Evolutionary conservation across 2,329 filamentous ascomycete species (phyloP).

Genomic region (Gliomastix tumulicola): DNA sequence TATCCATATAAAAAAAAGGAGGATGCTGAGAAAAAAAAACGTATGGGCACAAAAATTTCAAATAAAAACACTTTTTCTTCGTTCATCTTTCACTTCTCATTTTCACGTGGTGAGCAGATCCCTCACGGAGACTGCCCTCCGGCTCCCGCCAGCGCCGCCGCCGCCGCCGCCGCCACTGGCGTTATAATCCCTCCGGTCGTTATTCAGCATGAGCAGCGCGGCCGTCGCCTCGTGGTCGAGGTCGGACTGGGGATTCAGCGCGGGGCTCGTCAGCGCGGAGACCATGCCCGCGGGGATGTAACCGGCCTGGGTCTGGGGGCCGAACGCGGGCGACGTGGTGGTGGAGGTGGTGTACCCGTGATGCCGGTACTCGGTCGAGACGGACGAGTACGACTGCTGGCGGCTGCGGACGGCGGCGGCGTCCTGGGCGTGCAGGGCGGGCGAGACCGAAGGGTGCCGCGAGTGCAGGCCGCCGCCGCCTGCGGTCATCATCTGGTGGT

Average conservation of each 20-base stretch:
- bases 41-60: too few species aligned
- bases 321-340: slow-evolving; percentile 51
- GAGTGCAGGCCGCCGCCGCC: slow-evolving; percentile 14
- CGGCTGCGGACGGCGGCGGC: slow-evolving; percentile 29
- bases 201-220: slow-evolving; percentile 81
- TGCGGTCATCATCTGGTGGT: slow-evolving; percentile 4
- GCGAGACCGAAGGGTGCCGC: slow-evolving; percentile 44
- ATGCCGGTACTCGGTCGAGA: slow-evolving; percentile 41
- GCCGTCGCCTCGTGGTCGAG: slow-evolving; percentile 75
- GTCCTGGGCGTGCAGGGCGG: slow-evolving; percentile 41
- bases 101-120: slow-evolving; percentile 45
- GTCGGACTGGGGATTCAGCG: slow-evolving; percentile 47
- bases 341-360: slow-evolving; percentile 40
- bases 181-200: slow-evolving; percentile 59
- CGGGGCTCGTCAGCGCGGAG: slow-evolving; percentile 53
- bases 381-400: slow-evolving; percentile 48
- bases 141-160: slow-evolving; percentile 13
- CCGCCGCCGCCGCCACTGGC: too few species aligned
- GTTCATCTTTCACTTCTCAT: too few species aligned
- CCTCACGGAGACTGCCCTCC: slow-evolving; percentile 45
- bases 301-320: slow-evolving; percentile 30
- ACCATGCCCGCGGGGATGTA: slow-evolving; percentile 34
- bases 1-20: too few species aligned
- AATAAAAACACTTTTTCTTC: too few species aligned
- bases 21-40: too few species aligned